phyloP scores from a whole-genome alignment of 2,329 filamentous ascomycete genomes.

The Xylaria sp. region DNA sequence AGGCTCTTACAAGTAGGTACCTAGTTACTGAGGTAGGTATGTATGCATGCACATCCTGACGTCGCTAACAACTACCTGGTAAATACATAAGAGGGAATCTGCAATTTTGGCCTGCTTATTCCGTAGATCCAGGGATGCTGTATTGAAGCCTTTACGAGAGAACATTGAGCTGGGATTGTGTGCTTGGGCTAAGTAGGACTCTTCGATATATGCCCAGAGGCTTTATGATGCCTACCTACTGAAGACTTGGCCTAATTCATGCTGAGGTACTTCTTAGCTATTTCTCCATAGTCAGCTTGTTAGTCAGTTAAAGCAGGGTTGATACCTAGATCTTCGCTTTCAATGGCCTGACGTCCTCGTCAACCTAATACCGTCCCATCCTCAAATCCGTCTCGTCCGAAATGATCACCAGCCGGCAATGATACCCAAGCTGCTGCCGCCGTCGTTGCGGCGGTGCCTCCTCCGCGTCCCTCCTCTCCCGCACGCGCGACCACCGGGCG shows the following conservation, averaged over 20 bases:
- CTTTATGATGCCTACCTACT: too few relatives aligned
- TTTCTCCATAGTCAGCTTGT: too few relatives aligned
- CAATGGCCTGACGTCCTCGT: background rate
- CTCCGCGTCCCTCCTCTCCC: constrained; percentile 3
- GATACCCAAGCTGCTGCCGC: constrained; percentile 11
- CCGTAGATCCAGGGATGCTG: too few relatives aligned
- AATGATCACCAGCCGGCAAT: constrained; percentile 1
- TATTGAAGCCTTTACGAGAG: too few relatives aligned
- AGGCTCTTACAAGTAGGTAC: background rate
- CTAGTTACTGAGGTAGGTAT: background rate
- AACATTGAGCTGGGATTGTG: too few relatives aligned
- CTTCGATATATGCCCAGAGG: too few relatives aligned
- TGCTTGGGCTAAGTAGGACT: too few relatives aligned
- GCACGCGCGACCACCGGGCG: too few relatives aligned
- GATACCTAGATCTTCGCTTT: background rate
- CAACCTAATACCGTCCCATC: background rate
- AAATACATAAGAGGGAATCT: background rate
- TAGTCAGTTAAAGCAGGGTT: background rate
- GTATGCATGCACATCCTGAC: background rate
- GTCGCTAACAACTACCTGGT: background rate
- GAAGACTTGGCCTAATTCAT: too few relatives aligned
- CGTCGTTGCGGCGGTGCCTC: too few relatives aligned
- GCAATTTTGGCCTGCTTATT: too few relatives aligned
- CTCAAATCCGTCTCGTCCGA: background rate
- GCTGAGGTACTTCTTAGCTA: too few relatives aligned